Percentiles rank a stretch among this genome's conserved stretches.
Evolutionary conservation across 306 rosid species (phyloP).

Genomic region (Sechiopsis laciniata): DNA sequence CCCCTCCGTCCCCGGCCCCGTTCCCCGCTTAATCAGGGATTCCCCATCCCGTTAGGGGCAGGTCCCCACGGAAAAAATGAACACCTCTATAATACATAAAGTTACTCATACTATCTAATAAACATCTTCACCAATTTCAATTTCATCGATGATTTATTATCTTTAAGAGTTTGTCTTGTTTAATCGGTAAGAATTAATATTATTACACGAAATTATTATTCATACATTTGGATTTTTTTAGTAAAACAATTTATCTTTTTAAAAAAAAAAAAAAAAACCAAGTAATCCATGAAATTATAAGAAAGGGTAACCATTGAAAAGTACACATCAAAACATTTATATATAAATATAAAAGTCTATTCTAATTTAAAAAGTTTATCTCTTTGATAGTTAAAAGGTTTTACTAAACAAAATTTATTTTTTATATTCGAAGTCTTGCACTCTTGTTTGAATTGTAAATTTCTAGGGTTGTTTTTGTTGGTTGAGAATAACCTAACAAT

Average conservation of each 20-base stretch:
- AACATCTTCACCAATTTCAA: not conserved
- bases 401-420: not conserved
- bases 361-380: not conserved
- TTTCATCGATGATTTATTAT: no score
- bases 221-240: no score
- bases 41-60: no score
- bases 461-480: not conserved
- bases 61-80: no score
- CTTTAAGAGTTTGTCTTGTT: no score
- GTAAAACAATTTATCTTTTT: not conserved
- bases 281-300: no score
- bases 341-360: not conserved
- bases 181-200: no score
- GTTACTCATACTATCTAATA: no score
- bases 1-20: no score
- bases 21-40: no score
- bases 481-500: constrained; percentile 5
- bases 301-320: no score
- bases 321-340: not conserved
- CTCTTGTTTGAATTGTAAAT: not conserved
- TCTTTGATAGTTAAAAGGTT: not conserved
- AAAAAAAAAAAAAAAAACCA: not conserved
- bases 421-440: not conserved
- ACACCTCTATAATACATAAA: no score
- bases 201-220: not conserved